Base-by-base conservation (phyloP, 345 rosid species). In the Pistacia atlantica region DNA sequence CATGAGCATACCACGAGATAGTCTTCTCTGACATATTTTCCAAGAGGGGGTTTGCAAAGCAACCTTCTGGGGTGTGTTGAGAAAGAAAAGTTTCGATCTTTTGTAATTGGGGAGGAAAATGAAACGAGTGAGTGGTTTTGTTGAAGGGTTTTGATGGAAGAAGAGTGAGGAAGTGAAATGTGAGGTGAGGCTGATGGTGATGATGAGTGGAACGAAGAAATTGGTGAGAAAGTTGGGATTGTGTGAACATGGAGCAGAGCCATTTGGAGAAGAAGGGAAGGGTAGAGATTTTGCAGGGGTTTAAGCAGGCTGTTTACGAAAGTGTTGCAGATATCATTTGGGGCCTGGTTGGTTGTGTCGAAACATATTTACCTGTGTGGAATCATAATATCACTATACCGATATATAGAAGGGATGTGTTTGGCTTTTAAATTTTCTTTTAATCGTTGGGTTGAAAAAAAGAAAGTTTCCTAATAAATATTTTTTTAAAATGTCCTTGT, bases 1-100 rank as follows among this genome's bases (percentile, higher is more conserved):
- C 18, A 54, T 16, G 58, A 71, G 3, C 83, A 8, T 86, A 93
- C 99, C 94, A 95, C 98, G 73, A 90, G 93, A 80, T 93, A 93
- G 80, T 95, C 97, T 79, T 93, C 94, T 79, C 91, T 84, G 62
- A 93, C 84, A 75, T 83, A 71, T 84, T 95, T 95, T 4, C 98
- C 98, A 1, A 67, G 90, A 75, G 94, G 92, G n/a, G 97, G 92
- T 71, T 73, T 72, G 81, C 98, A 87, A 49, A 89, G 90, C 80
- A 89, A 78, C 92, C 81, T 93, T 79, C 86, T 86, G 56, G 89
- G 88, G 1, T 38, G 86, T 22, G 84, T 89, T 65, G 89, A 85
- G 58, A 88, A 86, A 9, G 90, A 81, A 67, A 86, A 79, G 51
- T 79, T 84, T 1, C 79, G 76, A 48, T 71, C 78, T 11, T 62